Conservation (phyloP, 768 basidiomycete genomes). For the Coprinellus micaceus region DNA sequence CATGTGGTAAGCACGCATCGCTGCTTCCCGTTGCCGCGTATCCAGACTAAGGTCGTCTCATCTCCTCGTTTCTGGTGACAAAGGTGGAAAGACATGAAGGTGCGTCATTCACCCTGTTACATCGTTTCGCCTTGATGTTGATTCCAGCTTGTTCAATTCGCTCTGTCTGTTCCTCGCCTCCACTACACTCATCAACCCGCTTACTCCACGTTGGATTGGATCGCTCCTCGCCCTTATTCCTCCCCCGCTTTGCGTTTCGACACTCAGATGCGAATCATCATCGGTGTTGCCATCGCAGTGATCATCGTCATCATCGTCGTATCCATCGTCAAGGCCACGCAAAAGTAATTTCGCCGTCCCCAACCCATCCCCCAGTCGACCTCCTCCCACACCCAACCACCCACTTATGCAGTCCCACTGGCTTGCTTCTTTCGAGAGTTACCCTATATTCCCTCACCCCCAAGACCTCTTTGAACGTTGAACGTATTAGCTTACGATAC, state of each 20-base stretch:
- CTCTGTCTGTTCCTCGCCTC: background rate
- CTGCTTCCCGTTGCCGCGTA: slow-evolving; percentile 2
- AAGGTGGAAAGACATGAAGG: slow-evolving; percentile 99
- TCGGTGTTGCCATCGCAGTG: slow-evolving; percentile 82
- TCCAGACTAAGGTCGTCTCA: slow-evolving; percentile 10
- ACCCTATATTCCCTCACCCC: no score
- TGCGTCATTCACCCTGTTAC: slow-evolving; percentile 25
- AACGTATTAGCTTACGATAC: no score
- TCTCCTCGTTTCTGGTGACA: slow-evolving; percentile 2
- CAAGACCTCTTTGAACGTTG: no score
- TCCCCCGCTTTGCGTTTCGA: background rate
- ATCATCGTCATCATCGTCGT: slow-evolving; percentile 96
- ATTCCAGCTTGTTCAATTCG: background rate
- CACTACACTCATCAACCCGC: background rate
- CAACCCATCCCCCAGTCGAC: background rate
- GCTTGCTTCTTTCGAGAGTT: no score
- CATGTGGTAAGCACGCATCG: slow-evolving; percentile 70
- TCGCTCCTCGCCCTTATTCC: background rate
- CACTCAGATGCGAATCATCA: slow-evolving; percentile 90
- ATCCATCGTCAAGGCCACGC: slow-evolving; percentile 84
- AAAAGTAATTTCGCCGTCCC: slow-evolving; percentile 30
- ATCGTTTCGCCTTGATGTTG: slow-evolving; percentile 5
- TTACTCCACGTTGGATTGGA: no score
- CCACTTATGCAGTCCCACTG: no score
- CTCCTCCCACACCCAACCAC: no score